Percentiles rank a stretch among this genome's conserved stretches.
Evolutionary conservation across 192 early-diverging fungal genomes (phyloP).

Genomic region (Backusella tarrabulga): DNA sequence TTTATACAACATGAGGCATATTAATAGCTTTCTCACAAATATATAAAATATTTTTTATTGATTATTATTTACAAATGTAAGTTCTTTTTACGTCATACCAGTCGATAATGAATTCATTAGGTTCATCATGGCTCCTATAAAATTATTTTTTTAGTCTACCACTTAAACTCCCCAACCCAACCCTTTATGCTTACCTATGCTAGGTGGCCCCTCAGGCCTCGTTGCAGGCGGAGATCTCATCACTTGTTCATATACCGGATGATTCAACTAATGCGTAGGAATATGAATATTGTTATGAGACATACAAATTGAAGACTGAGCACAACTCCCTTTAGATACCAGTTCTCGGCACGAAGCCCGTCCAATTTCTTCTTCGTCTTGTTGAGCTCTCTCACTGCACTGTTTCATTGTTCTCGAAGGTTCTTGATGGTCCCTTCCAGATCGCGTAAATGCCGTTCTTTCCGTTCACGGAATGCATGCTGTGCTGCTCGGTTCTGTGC

Average conservation of each 20-base stretch:
- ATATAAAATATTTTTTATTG: too few species aligned
- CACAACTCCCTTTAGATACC: conserved; percentile 46
- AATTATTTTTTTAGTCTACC: too few species aligned
- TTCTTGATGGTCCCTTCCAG: conserved; percentile 73
- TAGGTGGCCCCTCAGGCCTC: neutral
- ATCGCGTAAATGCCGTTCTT: conserved; percentile 71
- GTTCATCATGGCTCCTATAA: neutral
- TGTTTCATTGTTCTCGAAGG: conserved; percentile 56
- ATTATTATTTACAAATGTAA: neutral
- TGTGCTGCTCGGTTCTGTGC: conserved; percentile 89
- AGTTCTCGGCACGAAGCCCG: conserved; percentile 41
- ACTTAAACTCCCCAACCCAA: too few species aligned
- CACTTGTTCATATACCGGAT: conserved; percentile 8
- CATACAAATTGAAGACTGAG: conserved; percentile 44
- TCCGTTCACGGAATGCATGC: conserved; percentile 86
- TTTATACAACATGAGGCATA: too few species aligned
- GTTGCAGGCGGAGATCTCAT: conserved; percentile 7
- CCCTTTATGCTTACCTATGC: neutral
- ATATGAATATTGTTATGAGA: conserved; percentile 32
- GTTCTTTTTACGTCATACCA: neutral
- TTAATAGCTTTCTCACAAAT: too few species aligned
- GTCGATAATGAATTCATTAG: conserved; percentile 6
- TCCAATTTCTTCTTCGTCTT: conserved; percentile 43
- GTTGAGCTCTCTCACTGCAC: conserved; percentile 38
- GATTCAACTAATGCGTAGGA: conserved; percentile 21